phyloP scores from a whole-genome alignment of 225 moss, liverwort and hornwort genomes.

The Pseudoscleropodium purum region DNA sequence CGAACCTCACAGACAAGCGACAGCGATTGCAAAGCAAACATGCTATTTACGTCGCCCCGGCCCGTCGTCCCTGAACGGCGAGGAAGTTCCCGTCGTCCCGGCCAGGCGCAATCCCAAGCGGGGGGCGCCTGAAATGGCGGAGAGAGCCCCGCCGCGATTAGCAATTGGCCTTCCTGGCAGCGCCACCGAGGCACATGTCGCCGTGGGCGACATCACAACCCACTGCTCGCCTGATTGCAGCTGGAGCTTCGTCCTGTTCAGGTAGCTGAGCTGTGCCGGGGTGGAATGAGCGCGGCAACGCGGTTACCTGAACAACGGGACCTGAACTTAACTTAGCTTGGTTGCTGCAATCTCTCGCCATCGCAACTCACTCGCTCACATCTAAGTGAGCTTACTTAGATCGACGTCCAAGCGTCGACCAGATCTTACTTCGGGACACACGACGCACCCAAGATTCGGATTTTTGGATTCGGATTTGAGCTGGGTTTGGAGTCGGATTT shows the following conservation, averaged over 20 bases:
- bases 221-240: background rate
- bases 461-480: background rate
- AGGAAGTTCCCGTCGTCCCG: background rate
- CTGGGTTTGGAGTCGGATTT: background rate
- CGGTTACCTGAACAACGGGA: background rate
- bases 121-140: conserved; percentile 4
- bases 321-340: background rate
- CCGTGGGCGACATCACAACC: background rate
- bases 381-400: background rate
- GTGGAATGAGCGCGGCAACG: conserved; percentile 29
- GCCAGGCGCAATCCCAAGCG: background rate
- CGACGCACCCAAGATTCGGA: background rate
- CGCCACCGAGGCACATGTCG: conserved; percentile 11
- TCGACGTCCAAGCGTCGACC: background rate
- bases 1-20: background rate
- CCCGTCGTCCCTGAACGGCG: background rate
- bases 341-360: background rate
- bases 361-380: background rate
- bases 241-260: background rate
- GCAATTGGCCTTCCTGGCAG: conserved; percentile 29
- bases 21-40: background rate
- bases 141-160: conserved; percentile 16
- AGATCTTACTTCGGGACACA: background rate
- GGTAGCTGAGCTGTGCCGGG: conserved; percentile 18
- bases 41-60: background rate